Evolutionary conservation across 768 basidiomycete genomes (phyloP).

Genomic region (Ephemerocybe angulata): DNA sequence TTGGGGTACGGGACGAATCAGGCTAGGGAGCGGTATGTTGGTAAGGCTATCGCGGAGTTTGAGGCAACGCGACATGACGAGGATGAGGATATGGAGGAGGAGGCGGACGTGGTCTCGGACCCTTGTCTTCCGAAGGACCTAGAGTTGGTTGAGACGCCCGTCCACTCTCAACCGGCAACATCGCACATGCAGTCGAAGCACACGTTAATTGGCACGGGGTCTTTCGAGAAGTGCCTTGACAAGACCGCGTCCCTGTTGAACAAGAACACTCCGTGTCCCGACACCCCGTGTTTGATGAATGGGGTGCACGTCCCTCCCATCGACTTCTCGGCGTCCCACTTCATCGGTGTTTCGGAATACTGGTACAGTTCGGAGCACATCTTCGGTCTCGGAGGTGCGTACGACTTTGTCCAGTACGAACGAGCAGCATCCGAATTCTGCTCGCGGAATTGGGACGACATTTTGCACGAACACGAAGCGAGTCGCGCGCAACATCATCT

Average conservation of each 20-base stretch:
- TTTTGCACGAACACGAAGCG: conserved; percentile 65
- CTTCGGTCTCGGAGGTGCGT: conserved; percentile 90
- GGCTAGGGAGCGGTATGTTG: conserved; percentile 90
- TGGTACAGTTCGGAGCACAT: conserved; percentile 99
- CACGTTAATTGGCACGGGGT: conserved; percentile 79
- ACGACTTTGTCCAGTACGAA: conserved; percentile 96
- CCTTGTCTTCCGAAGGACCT: conserved; percentile 88
- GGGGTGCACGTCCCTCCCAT: conserved; percentile 92
- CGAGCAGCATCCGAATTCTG: conserved; percentile 89
- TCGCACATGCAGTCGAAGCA: conserved; percentile 50
- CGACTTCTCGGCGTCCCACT: conserved; percentile 88
- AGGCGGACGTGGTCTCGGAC: conserved; percentile 55
- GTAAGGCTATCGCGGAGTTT: conserved; percentile 56
- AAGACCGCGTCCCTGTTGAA: conserved; percentile 77
- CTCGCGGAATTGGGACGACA: conserved; percentile 69
- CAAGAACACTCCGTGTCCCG: conserved; percentile 77
- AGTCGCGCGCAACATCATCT: conserved; percentile 43
- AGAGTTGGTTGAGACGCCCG: conserved; percentile 52
- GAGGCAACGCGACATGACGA: conserved; percentile 36
- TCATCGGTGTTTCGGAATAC: conserved; percentile 97
- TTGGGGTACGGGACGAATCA: conserved; percentile 97
- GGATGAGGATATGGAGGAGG: conserved; percentile 24
- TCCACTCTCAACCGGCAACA: conserved; percentile 37
- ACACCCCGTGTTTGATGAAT: conserved; percentile 87
- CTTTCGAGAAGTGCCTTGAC: conserved; percentile 79